Evolutionary conservation across 2,329 filamentous ascomycete species (phyloP), one percentile per base, ranked within the genome.

Genomic region (Capronia epimyces): DNA sequence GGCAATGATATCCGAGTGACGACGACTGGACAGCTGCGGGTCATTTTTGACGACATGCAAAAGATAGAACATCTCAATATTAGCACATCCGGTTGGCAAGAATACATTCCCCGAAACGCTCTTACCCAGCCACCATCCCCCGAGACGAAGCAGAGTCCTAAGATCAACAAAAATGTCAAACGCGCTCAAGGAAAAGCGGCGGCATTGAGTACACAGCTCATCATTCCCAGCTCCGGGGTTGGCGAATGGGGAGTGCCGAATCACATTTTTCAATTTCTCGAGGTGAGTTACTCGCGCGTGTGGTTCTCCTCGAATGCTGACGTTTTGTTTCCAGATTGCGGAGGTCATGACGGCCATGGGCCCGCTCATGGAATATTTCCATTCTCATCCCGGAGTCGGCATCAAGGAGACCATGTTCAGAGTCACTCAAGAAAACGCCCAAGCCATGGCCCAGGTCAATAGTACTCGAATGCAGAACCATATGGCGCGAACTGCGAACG

Each of bases 31-130:
- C 82, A 77, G 3, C 71, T 97, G 21, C 82, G 83, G 43, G 89
- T 85, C 1, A 81, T 88, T 55, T 95, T 95, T 64, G 86, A 94
- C 61, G 74, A 73, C 7, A 79, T 86, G 31, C 84, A 89, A 55
- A 89, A 86, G 66, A 84, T 98, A 53, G 88, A 95, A 55, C 75
- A 89, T 53, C 78, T 97, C 43, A 88, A 95, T 62, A 90, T 97
- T 60, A 76, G 83, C 41, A 88, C 87, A 1, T 79, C 75, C 29
- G 78, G 76, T 43, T 86, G 94, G 62, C 87, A 90, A 60, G 90
- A 97, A 69, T 95, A 86, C 62, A 74, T 97, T 40, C 84, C 89
- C 18, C 81, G 88, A 47, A 80, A 29, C 75, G 44, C 48, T 54
- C 75, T 75, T 43, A 63, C 83, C 50, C 62, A 77, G 69, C 62